Evolutionary conservation across 371 early-diverging fungal species (phyloP).

Genomic region (Funneliformis caledonium): DNA sequence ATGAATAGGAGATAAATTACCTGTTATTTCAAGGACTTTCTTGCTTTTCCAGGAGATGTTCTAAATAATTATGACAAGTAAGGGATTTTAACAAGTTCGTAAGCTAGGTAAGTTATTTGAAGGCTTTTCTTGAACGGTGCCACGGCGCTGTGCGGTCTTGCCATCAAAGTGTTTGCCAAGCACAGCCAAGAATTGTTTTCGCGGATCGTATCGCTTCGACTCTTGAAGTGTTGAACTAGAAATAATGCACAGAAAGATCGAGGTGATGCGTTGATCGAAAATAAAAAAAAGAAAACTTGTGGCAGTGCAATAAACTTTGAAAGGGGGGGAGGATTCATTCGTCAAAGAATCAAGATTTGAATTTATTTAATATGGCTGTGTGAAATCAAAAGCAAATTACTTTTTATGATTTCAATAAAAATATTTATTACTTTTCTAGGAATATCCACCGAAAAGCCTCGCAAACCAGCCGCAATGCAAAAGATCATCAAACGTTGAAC

Average conservation of each 20-base stretch:
- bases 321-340: too few species aligned
- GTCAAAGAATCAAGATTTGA: too few species aligned
- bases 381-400: too few species aligned
- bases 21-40: neutral
- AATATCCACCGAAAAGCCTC: neutral
- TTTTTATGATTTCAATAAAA: neutral
- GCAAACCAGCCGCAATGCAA: neutral
- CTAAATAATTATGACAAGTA: neutral
- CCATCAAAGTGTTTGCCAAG: neutral
- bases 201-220: neutral
- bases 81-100: neutral
- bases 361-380: too few species aligned
- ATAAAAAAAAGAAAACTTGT: too few species aligned
- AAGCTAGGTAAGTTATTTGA: neutral
- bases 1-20: too few species aligned
- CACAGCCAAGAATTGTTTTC: neutral
- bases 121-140: neutral
- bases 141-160: neutral
- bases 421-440: neutral
- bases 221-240: too few species aligned
- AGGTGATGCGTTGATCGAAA: too few species aligned
- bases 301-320: too few species aligned
- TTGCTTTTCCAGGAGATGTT: neutral
- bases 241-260: too few species aligned
- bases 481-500: too few species aligned